Percentiles rank a stretch among this genome's conserved stretches.
Conservation (phyloP, 2,329 filamentous ascomycete species). For the Sordariomycetes sp. region DNA sequence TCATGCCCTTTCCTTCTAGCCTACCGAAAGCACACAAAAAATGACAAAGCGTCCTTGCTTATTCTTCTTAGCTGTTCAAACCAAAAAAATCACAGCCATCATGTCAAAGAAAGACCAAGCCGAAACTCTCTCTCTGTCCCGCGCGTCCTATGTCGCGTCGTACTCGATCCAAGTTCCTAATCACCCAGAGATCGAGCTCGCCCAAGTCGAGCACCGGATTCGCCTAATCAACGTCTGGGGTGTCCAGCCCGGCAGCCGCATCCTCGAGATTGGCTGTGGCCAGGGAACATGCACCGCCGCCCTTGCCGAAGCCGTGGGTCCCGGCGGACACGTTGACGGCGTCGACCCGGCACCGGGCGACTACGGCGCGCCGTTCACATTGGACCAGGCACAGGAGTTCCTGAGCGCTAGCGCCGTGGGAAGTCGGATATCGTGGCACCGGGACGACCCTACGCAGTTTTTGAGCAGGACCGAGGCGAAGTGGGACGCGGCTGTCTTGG, state of each 20-base stretch:
- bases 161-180: conserved; percentile 8
- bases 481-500: conserved; percentile 31
- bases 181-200: conserved; percentile 10
- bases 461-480: conserved; percentile 13
- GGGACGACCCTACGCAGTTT: conserved; percentile 22
- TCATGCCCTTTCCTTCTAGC: no score
- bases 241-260: conserved; percentile 23
- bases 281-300: conserved; percentile 46
- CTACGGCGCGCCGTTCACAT: conserved; percentile 38
- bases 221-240: conserved; percentile 22
- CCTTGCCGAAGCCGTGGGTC: conserved; percentile 35
- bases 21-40: no score
- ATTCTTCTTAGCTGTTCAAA: no score
- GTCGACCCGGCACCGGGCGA: conserved; percentile 38
- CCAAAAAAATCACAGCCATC: no score
- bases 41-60: no score
- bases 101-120: no score
- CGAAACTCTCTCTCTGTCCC: not conserved
- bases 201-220: conserved; percentile 22
- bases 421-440: conserved; percentile 29
- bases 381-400: conserved; percentile 34
- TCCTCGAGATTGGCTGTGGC: conserved; percentile 49
- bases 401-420: conserved; percentile 29
- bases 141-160: conserved; percentile 3
- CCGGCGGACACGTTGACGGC: conserved; percentile 33